Evolutionary conservation across 2,329 filamentous ascomycete genomes (phyloP).

Genomic region (Cladosporium sp.): DNA sequence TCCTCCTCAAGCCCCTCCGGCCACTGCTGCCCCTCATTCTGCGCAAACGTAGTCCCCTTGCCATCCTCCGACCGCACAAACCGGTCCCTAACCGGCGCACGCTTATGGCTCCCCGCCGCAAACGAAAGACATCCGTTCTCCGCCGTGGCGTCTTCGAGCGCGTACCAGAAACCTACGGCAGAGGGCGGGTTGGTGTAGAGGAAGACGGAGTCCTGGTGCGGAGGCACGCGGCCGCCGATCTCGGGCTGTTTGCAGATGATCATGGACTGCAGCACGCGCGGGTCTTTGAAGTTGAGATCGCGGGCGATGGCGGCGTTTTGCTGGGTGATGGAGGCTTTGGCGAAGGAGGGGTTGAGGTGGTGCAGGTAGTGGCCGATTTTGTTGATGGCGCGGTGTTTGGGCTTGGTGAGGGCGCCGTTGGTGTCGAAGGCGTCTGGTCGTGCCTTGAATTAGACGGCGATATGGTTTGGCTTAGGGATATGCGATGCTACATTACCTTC

Average conservation of each 20-base stretch:
- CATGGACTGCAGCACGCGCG: slow-evolving; percentile 87
- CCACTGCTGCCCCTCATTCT: slow-evolving; percentile 64
- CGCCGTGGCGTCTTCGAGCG: slow-evolving; percentile 83
- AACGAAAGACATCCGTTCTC: slow-evolving; percentile 91
- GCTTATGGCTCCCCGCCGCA: slow-evolving; percentile 75
- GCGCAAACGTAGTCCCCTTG: slow-evolving; percentile 58
- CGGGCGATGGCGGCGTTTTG: slow-evolving; percentile 65
- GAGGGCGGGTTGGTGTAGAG: slow-evolving; percentile 85
- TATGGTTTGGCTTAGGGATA: not conserved
- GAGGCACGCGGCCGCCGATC: slow-evolving; percentile 86
- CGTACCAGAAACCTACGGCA: slow-evolving; percentile 96
- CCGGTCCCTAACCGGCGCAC: slow-evolving; percentile 68
- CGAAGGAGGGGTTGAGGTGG: slow-evolving; percentile 49
- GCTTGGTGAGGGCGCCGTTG: slow-evolving; percentile 66
- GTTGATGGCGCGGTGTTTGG: slow-evolving; percentile 84
- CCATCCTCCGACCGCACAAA: slow-evolving; percentile 69
- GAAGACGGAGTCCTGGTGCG: slow-evolving; percentile 92
- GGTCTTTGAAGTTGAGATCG: slow-evolving; percentile 72
- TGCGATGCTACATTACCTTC: slow-evolving; percentile 52
- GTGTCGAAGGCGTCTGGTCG: slow-evolving; percentile 70
- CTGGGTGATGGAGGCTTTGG: slow-evolving; percentile 53
- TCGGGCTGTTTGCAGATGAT: slow-evolving; percentile 97
- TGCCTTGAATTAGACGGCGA: not conserved
- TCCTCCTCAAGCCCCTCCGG: slow-evolving; percentile 42
- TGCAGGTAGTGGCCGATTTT: slow-evolving; percentile 56